These are phyloP conservation scores for Tylopilus sp. DNA, from an alignment of 768 basidiomycete species.

Conservation along the genomic window DNA sequence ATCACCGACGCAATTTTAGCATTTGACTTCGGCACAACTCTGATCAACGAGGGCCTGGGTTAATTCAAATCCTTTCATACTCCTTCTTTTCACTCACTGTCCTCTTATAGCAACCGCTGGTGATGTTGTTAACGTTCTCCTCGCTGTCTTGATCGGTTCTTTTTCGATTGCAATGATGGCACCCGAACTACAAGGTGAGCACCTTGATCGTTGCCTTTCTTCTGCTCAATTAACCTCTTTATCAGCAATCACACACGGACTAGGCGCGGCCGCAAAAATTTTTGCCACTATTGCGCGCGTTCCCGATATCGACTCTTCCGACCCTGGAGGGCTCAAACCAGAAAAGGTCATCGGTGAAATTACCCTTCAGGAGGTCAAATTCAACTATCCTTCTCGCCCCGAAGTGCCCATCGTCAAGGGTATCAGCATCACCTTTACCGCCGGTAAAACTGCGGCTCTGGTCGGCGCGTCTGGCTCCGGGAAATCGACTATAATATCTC, in stretches of 20 bases:
- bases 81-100: neutral
- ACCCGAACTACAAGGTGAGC: constrained; percentile 79
- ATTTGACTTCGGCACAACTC: constrained; percentile 86
- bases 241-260: constrained; percentile 69
- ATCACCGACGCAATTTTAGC: constrained; percentile 39
- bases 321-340: constrained; percentile 64
- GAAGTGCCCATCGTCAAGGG: constrained; percentile 76
- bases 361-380: constrained; percentile 67
- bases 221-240: neutral
- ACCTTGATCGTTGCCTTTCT: neutral
- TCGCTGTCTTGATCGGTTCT: constrained; percentile 83
- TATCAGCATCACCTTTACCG: constrained; percentile 60
- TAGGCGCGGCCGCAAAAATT: constrained; percentile 86
- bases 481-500: constrained; percentile 71
- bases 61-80: constrained; percentile 11
- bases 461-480: constrained; percentile 81
- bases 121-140: constrained; percentile 76
- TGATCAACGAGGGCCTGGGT: constrained; percentile 63
- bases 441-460: constrained; percentile 74
- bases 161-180: constrained; percentile 84
- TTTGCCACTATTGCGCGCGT: constrained; percentile 85
- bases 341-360: constrained; percentile 69
- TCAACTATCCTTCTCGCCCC: constrained; percentile 86
- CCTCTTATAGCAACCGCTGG: constrained; percentile 55
- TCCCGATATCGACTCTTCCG: constrained; percentile 80